phyloP scores from a whole-genome alignment of 2,329 filamentous ascomycete genomes.

The Paraconiothyrium sp. region DNA sequence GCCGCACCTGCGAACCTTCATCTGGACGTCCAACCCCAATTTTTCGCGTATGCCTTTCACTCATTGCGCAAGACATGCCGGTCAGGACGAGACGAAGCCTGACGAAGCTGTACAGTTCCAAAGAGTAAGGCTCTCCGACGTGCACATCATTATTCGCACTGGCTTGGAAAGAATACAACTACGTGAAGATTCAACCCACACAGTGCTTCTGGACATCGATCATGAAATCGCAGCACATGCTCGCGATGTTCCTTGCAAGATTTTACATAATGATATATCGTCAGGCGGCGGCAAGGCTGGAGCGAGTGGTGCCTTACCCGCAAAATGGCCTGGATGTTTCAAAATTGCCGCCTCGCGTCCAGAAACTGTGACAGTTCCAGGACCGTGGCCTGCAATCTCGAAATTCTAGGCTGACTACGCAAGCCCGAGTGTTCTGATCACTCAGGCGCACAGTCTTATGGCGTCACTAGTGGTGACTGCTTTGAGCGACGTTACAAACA shows the following conservation, averaged over 20 bases:
- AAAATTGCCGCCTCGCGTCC: background rate
- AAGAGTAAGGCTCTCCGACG: background rate
- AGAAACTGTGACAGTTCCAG: constrained; percentile 1
- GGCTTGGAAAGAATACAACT: background rate
- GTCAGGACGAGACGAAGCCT: background rate
- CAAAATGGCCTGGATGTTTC: background rate
- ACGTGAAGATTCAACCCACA: background rate
- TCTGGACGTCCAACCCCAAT: background rate
- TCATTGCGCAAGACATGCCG: background rate
- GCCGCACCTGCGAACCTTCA: background rate
- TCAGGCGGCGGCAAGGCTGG: background rate
- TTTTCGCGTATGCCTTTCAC: background rate
- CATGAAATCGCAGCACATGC: background rate
- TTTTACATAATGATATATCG: background rate
- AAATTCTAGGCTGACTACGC: background rate
- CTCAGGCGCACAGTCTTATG: background rate
- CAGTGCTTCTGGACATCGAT: background rate
- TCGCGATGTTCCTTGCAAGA: background rate
- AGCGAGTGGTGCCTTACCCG: background rate
- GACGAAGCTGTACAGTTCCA: background rate
- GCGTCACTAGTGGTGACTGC: background rate
- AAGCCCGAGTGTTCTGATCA: background rate
- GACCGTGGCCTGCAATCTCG: background rate
- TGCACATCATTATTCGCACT: no score
- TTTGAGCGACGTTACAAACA: background rate